phyloP scores from a whole-genome alignment of 495 filamentous ascomycete genomes.

The Xylaria intraflava region DNA sequence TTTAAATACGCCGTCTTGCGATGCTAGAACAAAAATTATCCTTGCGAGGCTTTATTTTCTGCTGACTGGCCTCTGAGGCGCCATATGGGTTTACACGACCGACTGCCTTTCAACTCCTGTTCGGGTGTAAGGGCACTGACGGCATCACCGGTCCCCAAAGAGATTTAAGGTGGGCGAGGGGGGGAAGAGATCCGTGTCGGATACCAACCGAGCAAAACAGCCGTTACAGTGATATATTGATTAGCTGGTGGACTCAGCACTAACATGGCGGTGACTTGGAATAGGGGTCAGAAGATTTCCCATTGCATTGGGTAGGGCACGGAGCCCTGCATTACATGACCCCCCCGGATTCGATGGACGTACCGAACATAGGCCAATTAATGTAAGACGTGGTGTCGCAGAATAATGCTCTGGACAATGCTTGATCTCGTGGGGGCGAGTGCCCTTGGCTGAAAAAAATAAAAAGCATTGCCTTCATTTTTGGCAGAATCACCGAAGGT shows the following conservation, averaged over 20 bases:
- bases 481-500: constrained; percentile 1
- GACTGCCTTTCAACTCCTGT: neutral
- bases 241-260: neutral
- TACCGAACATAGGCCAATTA: neutral
- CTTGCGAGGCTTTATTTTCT: neutral
- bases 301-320: neutral
- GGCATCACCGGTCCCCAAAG: neutral
- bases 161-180: neutral
- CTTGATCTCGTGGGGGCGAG: neutral
- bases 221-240: neutral
- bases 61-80: neutral
- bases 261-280: neutral
- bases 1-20: neutral
- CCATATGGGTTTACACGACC: neutral
- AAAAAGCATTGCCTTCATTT: neutral
- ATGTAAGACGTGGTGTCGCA: neutral
- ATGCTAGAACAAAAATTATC: neutral
- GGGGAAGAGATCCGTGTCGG: neutral
- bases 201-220: neutral
- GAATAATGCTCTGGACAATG: neutral
- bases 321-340: neutral
- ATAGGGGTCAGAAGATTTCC: neutral
- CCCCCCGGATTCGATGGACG: neutral
- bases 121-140: neutral
- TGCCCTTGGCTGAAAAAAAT: neutral